These are phyloP conservation scores for Besnoitia besnoiti DNA, from an alignment of 169 alveolate species.

Conservation along the genomic window DNA sequence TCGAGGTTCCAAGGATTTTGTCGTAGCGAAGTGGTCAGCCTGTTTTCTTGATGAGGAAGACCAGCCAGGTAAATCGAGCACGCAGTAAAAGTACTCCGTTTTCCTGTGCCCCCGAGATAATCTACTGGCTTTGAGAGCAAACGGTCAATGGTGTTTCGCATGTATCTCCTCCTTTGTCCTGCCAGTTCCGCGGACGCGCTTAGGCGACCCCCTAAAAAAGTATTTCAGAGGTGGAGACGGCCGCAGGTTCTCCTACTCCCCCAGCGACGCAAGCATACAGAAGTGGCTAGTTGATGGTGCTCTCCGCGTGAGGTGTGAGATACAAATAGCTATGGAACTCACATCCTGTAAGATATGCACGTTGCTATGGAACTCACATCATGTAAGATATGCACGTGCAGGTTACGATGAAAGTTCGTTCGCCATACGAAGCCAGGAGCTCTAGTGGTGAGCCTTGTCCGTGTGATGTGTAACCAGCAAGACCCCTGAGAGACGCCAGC, in stretches of 20 bases:
- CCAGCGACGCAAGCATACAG: slow-evolving; percentile 51
- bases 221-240: slow-evolving; percentile 67
- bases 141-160: too few relatives aligned
- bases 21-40: slow-evolving; percentile 67
- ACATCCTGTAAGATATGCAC: slow-evolving; percentile 28
- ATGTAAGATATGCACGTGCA: too few relatives aligned
- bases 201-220: slow-evolving; percentile 64
- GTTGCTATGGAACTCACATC: slow-evolving; percentile 20
- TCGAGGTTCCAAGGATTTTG: slow-evolving; percentile 57
- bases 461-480: background rate
- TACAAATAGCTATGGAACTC: slow-evolving; percentile 28
- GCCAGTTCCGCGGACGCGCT: slow-evolving; percentile 68
- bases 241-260: slow-evolving; percentile 65
- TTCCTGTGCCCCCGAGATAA: too few relatives aligned
- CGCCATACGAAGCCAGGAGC: too few relatives aligned
- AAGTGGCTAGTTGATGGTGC: slow-evolving; percentile 66
- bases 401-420: too few relatives aligned
- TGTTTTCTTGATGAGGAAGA: slow-evolving; percentile 63
- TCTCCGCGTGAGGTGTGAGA: slow-evolving; percentile 41
- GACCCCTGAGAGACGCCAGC: background rate
- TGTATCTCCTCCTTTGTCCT: background rate
- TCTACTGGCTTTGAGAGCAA: too few relatives aligned
- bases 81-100: background rate
- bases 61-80: slow-evolving; percentile 24
- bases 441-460: too few relatives aligned